Conservation (phyloP, 805 yeast genomes). For the Middelhovenomyces tepae region DNA sequence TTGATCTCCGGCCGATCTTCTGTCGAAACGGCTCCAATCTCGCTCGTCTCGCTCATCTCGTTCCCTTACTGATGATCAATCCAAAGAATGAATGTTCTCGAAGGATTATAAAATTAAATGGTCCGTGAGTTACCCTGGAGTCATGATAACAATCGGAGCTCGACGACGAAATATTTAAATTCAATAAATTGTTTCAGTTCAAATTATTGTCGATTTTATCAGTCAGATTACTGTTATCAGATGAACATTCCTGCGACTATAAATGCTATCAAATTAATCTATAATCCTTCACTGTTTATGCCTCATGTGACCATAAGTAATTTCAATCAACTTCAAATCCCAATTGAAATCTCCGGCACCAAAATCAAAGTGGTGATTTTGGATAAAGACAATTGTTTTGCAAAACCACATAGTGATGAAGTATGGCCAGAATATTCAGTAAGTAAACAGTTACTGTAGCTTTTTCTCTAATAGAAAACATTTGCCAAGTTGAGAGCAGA, state of each 20-base stretch:
- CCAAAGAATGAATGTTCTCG: too few species aligned
- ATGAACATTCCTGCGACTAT: constrained; percentile 73
- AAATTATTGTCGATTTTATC: too few species aligned
- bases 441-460: constrained; percentile 1
- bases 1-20: too few species aligned
- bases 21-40: too few species aligned
- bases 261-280: constrained; percentile 50
- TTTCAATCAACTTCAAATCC: constrained; percentile 53
- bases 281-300: constrained; percentile 57
- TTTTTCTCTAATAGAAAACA: constrained; percentile 20
- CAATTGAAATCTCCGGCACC: constrained; percentile 27
- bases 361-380: constrained; percentile 68
- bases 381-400: constrained; percentile 94
- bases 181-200: too few species aligned
- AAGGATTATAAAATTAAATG: too few species aligned
- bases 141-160: too few species aligned
- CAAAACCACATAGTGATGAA: constrained; percentile 67
- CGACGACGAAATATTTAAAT: too few species aligned
- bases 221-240: too few species aligned
- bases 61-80: too few species aligned
- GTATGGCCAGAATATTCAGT: constrained; percentile 65
- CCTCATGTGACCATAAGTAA: constrained; percentile 53
- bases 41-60: too few species aligned
- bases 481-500: constrained; percentile 48
- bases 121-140: too few species aligned